Evolutionary conservation across 768 basidiomycete genomes (phyloP), one percentile per base, ranked within the genome.

Genomic region (Mycena polygramma): DNA sequence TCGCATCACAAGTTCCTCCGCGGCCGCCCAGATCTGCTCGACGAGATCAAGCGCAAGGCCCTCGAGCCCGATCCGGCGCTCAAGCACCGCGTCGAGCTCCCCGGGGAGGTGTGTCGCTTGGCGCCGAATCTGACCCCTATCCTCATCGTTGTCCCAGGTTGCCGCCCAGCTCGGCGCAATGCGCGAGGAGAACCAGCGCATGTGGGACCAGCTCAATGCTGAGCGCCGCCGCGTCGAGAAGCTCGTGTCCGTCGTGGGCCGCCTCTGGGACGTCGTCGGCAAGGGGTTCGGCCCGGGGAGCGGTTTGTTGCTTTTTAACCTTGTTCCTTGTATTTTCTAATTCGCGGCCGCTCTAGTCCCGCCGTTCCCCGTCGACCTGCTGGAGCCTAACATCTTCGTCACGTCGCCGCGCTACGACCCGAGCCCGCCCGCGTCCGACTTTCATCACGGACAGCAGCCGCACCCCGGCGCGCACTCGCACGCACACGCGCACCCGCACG

Each of bases 41-140:
- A 95, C 75, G 92, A 92, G 75, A 96, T 96, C 77, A 94, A 93
- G 79, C 89, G 94, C 67, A 95, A 95, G 81, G 92, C 93, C 0
- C 81, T 94, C 19, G 93, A 95, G 74, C 92, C 92, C 0, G 93
- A 94, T 81, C 91, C 91, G 6, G 87, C 86, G 14, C 79, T 89
- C 62, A 89, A 89, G 77, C 90, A 91, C 71, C 89, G 93, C 35
- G 89, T 94, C 46, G 93, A 94, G 79, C 85, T 94, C 37, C 94
- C 94, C 2, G 92, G 93, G 8, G 94, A 95, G 84, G 92, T 93
- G 76, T 76, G 85, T 81, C 24, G 48, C 53, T 62, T 66, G 30
- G 55, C 65, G 57, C 24, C n/a, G 82, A 39, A 20, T 22, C 35
- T 68, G 24, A 53, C 80, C 70, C 76, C 17, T 46, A 60, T 59